Conservation (phyloP, 352 stramenopile species). For the Pythium aphanidermatum region DNA sequence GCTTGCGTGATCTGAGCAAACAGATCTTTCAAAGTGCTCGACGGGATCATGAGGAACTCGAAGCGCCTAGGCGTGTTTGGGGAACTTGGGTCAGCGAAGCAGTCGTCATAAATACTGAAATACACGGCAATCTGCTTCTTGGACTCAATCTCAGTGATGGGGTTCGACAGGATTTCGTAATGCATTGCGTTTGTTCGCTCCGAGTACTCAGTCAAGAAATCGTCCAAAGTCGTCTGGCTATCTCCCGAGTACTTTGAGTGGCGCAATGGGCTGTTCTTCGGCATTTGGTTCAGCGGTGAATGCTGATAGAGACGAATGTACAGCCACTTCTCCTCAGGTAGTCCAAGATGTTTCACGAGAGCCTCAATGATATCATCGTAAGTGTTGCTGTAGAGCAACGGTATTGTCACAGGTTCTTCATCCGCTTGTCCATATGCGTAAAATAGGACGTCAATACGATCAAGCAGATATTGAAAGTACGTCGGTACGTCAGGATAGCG, state of each 20-base stretch:
- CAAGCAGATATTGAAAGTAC: constrained; percentile 81
- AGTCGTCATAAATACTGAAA: constrained; percentile 72
- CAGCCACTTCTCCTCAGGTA: constrained; percentile 35
- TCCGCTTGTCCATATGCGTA: constrained; percentile 42
- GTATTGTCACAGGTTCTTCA: constrained; percentile 39
- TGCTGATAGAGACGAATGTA: constrained; percentile 81
- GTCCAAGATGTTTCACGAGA: constrained; percentile 34
- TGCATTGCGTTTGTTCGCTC: constrained; percentile 66
- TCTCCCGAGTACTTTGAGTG: constrained; percentile 60
- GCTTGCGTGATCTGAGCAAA: constrained; percentile 35
- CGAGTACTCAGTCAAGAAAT: constrained; percentile 66
- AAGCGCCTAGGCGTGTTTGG: constrained; percentile 29
- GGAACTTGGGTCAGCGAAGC: constrained; percentile 41
- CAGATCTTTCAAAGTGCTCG: constrained; percentile 41
- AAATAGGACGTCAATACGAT: constrained; percentile 75
- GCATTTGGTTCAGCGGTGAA: constrained; percentile 50
- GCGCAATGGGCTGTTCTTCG: constrained; percentile 62
- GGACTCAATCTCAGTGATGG: constrained; percentile 81
- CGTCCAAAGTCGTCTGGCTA: constrained; percentile 53
- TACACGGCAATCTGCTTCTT: constrained; percentile 78
- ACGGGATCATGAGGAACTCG: constrained; percentile 61
- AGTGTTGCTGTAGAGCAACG: constrained; percentile 56
- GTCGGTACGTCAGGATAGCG: constrained; percentile 61
- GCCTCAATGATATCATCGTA: constrained; percentile 76
- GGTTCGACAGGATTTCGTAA: constrained; percentile 61